These are phyloP conservation scores for Leccinum subtestaceum DNA, from an alignment of 768 basidiomycete species.

Conservation along the genomic window DNA sequence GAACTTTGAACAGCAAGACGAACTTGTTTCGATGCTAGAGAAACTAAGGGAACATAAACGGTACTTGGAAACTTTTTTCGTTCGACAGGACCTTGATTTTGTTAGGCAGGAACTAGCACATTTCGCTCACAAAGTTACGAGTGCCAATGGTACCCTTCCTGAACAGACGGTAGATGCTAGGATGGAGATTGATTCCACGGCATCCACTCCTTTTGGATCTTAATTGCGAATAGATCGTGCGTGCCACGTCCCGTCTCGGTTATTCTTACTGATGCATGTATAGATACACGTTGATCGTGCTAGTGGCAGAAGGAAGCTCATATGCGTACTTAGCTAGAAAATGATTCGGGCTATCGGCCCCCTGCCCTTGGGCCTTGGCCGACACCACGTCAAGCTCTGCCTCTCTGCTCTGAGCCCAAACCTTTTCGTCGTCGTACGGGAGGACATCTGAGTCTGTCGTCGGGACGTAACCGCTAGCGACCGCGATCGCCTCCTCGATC, in stretches of 20 bases:
- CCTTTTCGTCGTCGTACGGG: too few species aligned
- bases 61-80: background rate
- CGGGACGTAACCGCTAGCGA: too few species aligned
- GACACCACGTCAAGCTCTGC: too few species aligned
- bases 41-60: slow-evolving; percentile 57
- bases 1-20: slow-evolving; percentile 63
- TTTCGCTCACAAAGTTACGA: slow-evolving; percentile 46
- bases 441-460: too few species aligned
- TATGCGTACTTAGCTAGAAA: too few species aligned
- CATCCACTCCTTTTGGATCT: slow-evolving; percentile 59
- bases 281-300: too few species aligned
- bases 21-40: slow-evolving; percentile 68
- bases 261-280: too few species aligned
- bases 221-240: slow-evolving; percentile 10
- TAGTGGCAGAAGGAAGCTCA: too few species aligned
- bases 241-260: background rate
- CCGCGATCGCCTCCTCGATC: too few species aligned
- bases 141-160: slow-evolving; percentile 29
- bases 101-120: slow-evolving; percentile 53
- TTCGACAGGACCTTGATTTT: background rate
- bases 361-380: too few species aligned
- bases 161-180: slow-evolving; percentile 31
- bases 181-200: slow-evolving; percentile 75
- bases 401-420: too few species aligned
- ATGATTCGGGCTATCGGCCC: too few species aligned